Percentiles rank a stretch among this genome's conserved stretches.
Evolutionary conservation across 176 grass and related monocot genomes (phyloP).

Genomic region (Aechmea fasciata): DNA sequence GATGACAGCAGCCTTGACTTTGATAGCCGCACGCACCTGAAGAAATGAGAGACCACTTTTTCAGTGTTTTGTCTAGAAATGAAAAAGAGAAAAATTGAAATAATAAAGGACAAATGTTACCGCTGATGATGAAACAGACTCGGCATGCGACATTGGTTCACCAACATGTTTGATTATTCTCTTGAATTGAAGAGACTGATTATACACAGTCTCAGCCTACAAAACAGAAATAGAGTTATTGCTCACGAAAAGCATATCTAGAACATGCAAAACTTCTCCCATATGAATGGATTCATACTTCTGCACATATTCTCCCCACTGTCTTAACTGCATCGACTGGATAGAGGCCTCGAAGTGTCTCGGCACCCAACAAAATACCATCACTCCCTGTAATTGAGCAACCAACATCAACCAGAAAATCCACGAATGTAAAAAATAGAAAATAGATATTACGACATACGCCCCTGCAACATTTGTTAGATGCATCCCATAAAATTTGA

Average conservation of each 20-base stretch:
- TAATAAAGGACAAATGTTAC: slow-evolving; percentile 26
- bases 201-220: slow-evolving; percentile 83
- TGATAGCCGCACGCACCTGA: slow-evolving; percentile 87
- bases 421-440: not conserved
- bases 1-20: slow-evolving; percentile 89
- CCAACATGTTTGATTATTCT: slow-evolving; percentile 61
- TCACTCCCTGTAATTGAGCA: slow-evolving; percentile 57
- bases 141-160: slow-evolving; percentile 79
- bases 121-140: slow-evolving; percentile 91
- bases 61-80: not conserved
- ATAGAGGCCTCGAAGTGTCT: slow-evolving; percentile 86
- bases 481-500: too few relatives aligned
- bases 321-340: slow-evolving; percentile 86
- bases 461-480: too few relatives aligned
- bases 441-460: not conserved
- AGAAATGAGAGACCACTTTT: slow-evolving; percentile 9
- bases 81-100: not conserved
- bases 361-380: slow-evolving; percentile 92
- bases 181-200: slow-evolving; percentile 82
- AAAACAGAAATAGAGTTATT: slow-evolving; percentile 15
- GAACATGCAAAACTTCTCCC: slow-evolving; percentile 6
- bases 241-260: slow-evolving; percentile 14
- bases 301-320: slow-evolving; percentile 82
- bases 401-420: slow-evolving; percentile 3
- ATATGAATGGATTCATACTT: slow-evolving; percentile 49